Evolutionary conservation across 306 rosid species (phyloP).

Genomic region (Medicago ruthenica): DNA sequence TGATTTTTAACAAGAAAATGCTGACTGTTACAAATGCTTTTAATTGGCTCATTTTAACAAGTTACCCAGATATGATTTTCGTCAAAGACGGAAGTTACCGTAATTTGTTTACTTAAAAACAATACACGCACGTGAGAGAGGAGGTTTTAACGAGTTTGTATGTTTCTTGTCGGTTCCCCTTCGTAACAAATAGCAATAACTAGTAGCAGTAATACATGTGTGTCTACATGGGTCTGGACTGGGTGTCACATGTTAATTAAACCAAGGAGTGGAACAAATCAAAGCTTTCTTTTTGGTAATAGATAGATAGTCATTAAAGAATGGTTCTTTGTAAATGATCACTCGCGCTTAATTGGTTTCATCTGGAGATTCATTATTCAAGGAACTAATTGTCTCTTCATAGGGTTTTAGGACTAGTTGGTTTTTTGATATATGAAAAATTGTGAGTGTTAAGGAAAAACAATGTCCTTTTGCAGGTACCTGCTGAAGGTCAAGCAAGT

Average conservation of each 20-base stretch:
- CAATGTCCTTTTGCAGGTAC: constrained; percentile 47
- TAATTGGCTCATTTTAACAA: not conserved
- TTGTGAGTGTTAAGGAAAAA: not conserved
- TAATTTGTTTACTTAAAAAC: not conserved
- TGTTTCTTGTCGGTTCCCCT: not conserved
- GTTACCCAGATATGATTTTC: not conserved
- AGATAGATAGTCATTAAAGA: not conserved
- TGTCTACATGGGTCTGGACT: not conserved
- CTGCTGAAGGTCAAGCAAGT: constrained; percentile 59
- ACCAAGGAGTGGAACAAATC: not conserved
- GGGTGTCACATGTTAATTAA: not conserved
- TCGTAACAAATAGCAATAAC: not conserved
- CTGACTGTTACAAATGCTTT: not conserved
- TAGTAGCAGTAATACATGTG: not conserved
- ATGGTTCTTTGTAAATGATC: constrained; percentile 26
- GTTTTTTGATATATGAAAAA: constrained; percentile 12
- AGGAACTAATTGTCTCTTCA: constrained; percentile 1
- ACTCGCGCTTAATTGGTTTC: not conserved
- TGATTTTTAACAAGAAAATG: not conserved
- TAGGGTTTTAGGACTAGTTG: constrained; percentile 5
- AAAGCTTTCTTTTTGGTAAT: not conserved
- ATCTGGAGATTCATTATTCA: not conserved
- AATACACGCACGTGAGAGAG: not conserved
- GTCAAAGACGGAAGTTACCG: not conserved
- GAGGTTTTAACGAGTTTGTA: not conserved